A percentile compares a stretch with the other conserved stretches of the same genome.
Conservation (phyloP, 768 basidiomycete species). For the Serendipita sp. region DNA sequence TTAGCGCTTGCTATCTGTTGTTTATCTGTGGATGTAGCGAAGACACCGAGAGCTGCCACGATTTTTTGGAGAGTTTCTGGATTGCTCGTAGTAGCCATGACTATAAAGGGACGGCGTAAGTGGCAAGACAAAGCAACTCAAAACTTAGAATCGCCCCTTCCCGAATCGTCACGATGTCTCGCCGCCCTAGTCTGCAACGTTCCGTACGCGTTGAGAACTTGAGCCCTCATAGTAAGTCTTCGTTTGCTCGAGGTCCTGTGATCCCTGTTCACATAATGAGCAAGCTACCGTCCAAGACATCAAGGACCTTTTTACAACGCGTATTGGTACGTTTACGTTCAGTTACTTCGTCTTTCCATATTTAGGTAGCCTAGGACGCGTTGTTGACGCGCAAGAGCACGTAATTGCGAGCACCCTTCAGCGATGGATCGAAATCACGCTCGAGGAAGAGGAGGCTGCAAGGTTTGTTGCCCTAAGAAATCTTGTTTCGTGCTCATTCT, state of each 20-base stretch:
- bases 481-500: neutral
- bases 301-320: neutral
- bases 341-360: neutral
- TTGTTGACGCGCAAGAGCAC: neutral
- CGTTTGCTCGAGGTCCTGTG: neutral
- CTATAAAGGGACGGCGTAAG: conserved; percentile 1
- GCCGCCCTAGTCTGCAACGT: neutral
- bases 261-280: neutral
- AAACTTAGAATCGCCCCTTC: neutral
- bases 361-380: neutral
- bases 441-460: neutral
- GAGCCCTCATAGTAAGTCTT: neutral
- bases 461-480: neutral
- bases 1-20: conserved; percentile 72
- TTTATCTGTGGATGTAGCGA: conserved; percentile 68
- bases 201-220: neutral
- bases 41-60: conserved; percentile 62
- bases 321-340: neutral
- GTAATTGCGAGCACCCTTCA: conserved; percentile 1
- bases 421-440: neutral
- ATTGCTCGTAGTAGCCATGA: conserved; percentile 8
- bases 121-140: neutral
- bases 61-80: conserved; percentile 22
- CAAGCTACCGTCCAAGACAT: neutral
- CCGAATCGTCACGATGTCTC: neutral